Evolutionary conservation across 257 asterid genomes (phyloP).

Genomic region (Nicotiana tomentosiformis): DNA sequence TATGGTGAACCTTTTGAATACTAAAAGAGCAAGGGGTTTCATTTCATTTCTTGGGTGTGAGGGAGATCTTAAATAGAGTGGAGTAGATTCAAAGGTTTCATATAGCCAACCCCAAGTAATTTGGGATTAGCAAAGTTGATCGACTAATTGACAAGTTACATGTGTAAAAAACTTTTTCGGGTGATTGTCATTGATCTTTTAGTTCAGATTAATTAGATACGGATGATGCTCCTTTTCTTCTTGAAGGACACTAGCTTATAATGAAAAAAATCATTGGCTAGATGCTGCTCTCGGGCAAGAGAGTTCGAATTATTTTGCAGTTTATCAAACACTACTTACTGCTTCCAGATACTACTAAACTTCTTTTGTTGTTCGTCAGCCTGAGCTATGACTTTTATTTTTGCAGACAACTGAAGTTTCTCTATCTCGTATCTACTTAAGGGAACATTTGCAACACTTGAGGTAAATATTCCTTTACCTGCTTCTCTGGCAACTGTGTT

Average conservation of each 20-base stretch:
- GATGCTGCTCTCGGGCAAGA: not conserved
- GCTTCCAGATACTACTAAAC: not conserved
- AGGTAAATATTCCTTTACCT: constrained; percentile 5
- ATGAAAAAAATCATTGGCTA: not conserved
- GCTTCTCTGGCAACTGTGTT: not conserved
- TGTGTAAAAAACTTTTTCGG: not conserved
- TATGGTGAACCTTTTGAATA: not conserved
- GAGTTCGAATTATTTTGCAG: not conserved
- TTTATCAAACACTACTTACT: not conserved
- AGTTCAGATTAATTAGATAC: not conserved
- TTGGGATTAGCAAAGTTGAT: not conserved
- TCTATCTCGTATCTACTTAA: not conserved
- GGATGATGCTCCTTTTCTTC: not conserved
- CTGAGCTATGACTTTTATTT: too few species aligned
- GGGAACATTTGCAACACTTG: not conserved
- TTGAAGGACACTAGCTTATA: not conserved
- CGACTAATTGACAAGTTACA: not conserved
- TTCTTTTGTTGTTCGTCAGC: not conserved
- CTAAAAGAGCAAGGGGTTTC: not conserved
- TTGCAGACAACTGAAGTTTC: not conserved
- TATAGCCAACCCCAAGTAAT: not conserved
- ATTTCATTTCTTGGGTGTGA: not conserved
- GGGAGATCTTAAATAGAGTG: not conserved
- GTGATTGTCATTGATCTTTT: not conserved
- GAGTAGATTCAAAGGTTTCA: not conserved